Base-by-base conservation (phyloP, 495 filamentous ascomycete genomes). In the Penicillium paxilli region DNA sequence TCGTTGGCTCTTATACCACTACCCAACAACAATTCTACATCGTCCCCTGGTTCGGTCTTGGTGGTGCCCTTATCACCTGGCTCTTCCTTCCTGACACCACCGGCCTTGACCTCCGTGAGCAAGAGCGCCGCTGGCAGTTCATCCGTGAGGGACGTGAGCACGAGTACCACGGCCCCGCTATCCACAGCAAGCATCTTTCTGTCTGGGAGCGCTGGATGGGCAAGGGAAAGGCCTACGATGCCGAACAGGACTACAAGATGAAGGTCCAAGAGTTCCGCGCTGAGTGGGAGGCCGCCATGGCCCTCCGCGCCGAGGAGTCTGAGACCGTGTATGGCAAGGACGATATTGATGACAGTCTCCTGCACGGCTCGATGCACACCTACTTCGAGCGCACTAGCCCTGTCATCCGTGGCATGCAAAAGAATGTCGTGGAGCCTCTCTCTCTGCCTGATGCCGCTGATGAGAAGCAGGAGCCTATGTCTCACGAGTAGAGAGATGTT, bases 11-110 rank as follows among this genome's bases (percentile, higher is more conserved):
- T 77, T 94, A 95, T 79, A 92, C 94, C 78, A 70, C 73, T 72
- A 83, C 77, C 11, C 83, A 81, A 59, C 79, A 72, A 23, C 91
- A 88, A 61, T 95, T 96, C 80, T 83, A 88, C 70, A 83, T 96
- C 24, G 89, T 94, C 0, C 88, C 91, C 4, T 95, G 91, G 90
- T 96, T 95, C 67, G 91, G 90, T 67, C 86, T 95, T 0, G 81
- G 72, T 11, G 91, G 91, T 59, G 85, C 89, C 72, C 17, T 93
- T n/a, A 59, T 94, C 23, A 95, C 90, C 14, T 81, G 66, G 46
- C 46, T 94, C 46, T 96, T 89, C 80, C 85, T 95, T 1, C 91
- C 91, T 4, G 91, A 95, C 64, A 96, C 91, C 58, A 96, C 91
- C 22, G 91, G 91, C 28, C 86, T 95, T 11, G 91, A 95, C 63